Percentiles rank a stretch among this genome's conserved stretches.
These are phyloP conservation scores for Rubroshorea leprosula DNA, from an alignment of 345 rosid genomes.

Conservation along the genomic window DNA sequence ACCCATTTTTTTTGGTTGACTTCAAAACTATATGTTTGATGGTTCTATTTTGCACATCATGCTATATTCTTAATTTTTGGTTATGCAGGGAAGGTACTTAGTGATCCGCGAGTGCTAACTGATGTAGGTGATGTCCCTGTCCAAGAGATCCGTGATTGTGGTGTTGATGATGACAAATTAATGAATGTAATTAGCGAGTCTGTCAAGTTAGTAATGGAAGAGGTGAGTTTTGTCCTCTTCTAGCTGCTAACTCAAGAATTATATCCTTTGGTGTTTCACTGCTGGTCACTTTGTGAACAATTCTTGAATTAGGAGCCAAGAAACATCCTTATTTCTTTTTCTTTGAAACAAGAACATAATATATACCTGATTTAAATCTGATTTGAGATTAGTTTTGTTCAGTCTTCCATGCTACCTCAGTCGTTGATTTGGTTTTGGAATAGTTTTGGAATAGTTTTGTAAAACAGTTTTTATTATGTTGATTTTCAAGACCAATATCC, in stretches of 20 bases:
- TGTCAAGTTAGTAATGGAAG: constrained; percentile 87
- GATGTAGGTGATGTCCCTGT: constrained; percentile 98
- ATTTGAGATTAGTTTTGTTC: background rate
- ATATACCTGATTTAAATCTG: background rate
- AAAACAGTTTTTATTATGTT: too few relatives aligned
- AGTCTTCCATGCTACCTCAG: background rate
- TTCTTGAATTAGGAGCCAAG: background rate
- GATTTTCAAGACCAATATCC: too few relatives aligned
- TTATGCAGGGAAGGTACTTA: constrained; percentile 70
- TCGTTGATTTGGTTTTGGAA: background rate
- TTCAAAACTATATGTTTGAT: too few relatives aligned
- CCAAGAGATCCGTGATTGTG: constrained; percentile 96
- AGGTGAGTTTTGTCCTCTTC: constrained; percentile 34
- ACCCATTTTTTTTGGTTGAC: too few relatives aligned
- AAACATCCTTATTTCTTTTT: background rate
- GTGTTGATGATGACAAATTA: constrained; percentile 84
- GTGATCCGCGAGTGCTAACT: constrained; percentile 85
- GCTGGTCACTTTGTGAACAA: background rate
- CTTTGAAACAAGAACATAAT: too few relatives aligned
- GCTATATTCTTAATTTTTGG: background rate
- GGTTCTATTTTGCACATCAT: background rate
- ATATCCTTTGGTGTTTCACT: background rate
- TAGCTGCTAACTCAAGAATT: background rate
- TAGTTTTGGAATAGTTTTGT: too few relatives aligned
- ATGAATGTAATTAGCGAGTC: constrained; percentile 88